These are phyloP conservation scores for Cladophialophora carrionii DNA, from an alignment of 2,329 filamentous ascomycete species.

Conservation along the genomic window DNA sequence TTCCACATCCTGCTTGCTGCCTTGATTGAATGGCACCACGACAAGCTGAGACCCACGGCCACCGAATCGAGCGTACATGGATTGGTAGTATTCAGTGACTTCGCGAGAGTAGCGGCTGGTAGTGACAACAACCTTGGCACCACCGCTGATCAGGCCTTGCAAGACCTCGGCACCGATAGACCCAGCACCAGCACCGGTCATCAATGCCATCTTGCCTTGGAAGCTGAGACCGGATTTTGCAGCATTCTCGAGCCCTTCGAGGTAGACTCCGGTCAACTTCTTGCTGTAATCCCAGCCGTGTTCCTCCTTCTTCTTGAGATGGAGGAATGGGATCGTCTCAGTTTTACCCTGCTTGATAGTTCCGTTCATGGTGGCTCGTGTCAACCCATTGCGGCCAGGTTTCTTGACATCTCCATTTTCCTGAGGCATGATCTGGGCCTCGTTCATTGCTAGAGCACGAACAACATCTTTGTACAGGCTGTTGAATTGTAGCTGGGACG, in stretches of 20 bases:
- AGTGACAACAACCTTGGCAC: constrained; percentile 94
- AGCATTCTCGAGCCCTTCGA: constrained; percentile 87
- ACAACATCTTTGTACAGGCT: constrained; percentile 90
- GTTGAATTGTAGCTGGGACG: constrained; percentile 95
- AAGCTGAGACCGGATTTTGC: constrained; percentile 87
- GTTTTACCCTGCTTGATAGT: constrained; percentile 79
- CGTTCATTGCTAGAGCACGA: constrained; percentile 94
- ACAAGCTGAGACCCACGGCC: constrained; percentile 94
- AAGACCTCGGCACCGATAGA: constrained; percentile 97
- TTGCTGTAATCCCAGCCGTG: constrained; percentile 99
- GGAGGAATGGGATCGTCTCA: constrained; percentile 96
- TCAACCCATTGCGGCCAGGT: constrained; percentile 54
- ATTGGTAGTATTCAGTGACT: constrained; percentile 98
- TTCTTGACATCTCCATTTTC: constrained; percentile 70
- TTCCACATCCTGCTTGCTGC: constrained; percentile 96
- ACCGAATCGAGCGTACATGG: constrained; percentile 95
- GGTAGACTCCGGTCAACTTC: constrained; percentile 90
- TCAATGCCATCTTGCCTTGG: constrained; percentile 91
- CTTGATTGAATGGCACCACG: constrained; percentile 98
- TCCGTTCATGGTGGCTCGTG: constrained; percentile 53
- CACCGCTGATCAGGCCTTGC: constrained; percentile 92
- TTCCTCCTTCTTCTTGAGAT: constrained; percentile 89
- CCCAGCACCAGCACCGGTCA: constrained; percentile 97
- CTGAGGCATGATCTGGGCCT: constrained; percentile 91
- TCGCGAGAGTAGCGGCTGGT: constrained; percentile 95